Conservation (phyloP, 208 protist genomes). For the Leishmania arabica region DNA sequence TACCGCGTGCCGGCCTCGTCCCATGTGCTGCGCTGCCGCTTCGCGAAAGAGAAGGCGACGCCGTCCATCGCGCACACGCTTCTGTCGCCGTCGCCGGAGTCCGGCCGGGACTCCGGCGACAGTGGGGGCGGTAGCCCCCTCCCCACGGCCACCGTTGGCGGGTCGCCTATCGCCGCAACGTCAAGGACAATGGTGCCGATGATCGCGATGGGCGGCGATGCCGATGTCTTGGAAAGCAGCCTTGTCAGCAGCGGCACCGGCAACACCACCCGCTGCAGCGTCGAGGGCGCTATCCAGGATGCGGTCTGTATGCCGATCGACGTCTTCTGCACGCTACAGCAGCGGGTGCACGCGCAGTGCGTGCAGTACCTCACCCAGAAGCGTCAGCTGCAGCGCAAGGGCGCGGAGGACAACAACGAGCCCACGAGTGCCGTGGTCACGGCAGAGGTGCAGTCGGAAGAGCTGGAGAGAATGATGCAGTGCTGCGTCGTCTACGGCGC, state of each 20-base stretch:
- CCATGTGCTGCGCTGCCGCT: slow-evolving; percentile 47
- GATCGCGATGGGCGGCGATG: neutral
- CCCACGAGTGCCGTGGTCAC: neutral
- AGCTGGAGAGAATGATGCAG: slow-evolving; percentile 17
- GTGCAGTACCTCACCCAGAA: slow-evolving; percentile 4
- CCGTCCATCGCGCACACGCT: slow-evolving; percentile 43
- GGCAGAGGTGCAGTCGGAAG: neutral
- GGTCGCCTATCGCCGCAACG: neutral
- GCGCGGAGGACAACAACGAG: neutral
- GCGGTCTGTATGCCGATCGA: slow-evolving; percentile 27
- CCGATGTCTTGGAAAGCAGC: neutral
- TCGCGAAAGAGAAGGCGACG: slow-evolving; percentile 59
- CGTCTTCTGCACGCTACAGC: slow-evolving; percentile 24
- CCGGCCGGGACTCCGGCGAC: neutral
- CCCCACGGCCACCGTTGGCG: neutral
- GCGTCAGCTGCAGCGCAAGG: neutral
- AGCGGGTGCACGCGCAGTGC: slow-evolving; percentile 11
- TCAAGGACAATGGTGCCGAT: neutral
- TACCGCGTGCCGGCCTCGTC: slow-evolving; percentile 22
- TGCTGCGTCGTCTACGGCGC: slow-evolving; percentile 24
- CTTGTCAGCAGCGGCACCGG: neutral
- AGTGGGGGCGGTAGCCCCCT: neutral
- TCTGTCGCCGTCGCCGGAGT: neutral
- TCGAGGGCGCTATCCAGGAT: neutral
- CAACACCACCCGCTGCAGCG: neutral